Base-by-base conservation (phyloP, 192 early-diverging fungal genomes). In the Umbelopsis sp. region DNA sequence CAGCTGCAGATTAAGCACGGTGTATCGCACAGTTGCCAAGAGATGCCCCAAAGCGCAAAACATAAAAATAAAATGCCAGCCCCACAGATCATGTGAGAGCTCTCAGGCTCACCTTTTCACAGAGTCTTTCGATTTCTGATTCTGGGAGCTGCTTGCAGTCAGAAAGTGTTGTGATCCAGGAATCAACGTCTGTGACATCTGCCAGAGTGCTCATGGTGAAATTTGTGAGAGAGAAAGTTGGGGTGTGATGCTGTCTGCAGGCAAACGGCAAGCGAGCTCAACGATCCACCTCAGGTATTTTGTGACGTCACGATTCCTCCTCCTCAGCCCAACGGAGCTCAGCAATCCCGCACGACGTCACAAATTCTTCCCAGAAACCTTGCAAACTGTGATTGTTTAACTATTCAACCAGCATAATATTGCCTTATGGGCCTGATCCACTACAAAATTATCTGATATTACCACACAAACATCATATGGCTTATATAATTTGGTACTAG, bases 71-170 rank as follows among this genome's bases (percentile, higher is more conserved):
- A 16, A 73, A 70, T 70, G 71, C 68, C 35, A 47, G 46, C 67
- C 37, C 18, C 64, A 69, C 49, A 61, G 15, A 71, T 68, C 49
- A 67, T 22, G 46, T n/a, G n/a, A 23, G 9, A 46, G n/a, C 15
- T 21, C 20, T 18, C 13, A 46, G 49, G 49, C 48, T 80, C 86
- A 95, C 97, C 94, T 98, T 99, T 66, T 95, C 93, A 80, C 97
- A 98, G 18, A 99, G 89, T 80, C 91, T 90, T 82, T 98, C 96
- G 66, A 99, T 93, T 76, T 97, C 95, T 35, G 85, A 75, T 85
- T 99, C 97, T 67, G 91, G 85, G 66, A 99, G 88, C 78, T 95
- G 96, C 85, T 98, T 98, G 87, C 97, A 99, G 51, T 91, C 88
- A 80, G 92, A 89, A 65, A 99, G 87, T 76, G 89, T 86, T 78